A percentile compares a stretch with the other conserved stretches of the same genome.
Conservation (phyloP, 371 early-diverging fungal genomes). For the Synchytrium microbalum region DNA sequence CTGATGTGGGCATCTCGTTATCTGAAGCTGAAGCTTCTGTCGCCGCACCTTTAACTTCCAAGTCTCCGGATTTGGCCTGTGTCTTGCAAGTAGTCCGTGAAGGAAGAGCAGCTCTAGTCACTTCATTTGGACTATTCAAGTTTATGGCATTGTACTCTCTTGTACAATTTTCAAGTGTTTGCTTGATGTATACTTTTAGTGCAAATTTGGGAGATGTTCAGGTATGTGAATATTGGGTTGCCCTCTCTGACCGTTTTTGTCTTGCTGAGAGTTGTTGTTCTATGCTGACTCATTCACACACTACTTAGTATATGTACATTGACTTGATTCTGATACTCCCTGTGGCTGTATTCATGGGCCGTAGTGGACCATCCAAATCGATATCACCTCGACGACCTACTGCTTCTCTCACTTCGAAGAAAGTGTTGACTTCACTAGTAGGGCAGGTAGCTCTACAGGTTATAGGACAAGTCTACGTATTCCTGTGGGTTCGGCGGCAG, state of each 20-base stretch:
- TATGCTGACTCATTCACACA: too few species aligned
- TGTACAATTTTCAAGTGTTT: constrained; percentile 83
- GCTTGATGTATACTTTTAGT: constrained; percentile 75
- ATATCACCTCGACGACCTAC: constrained; percentile 80
- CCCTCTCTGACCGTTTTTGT: constrained; percentile 10
- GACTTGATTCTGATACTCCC: constrained; percentile 86
- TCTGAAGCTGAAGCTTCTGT: constrained; percentile 96
- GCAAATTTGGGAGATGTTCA: constrained; percentile 88
- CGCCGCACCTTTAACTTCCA: constrained; percentile 95
- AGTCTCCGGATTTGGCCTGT: constrained; percentile 80
- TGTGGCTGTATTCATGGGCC: constrained; percentile 81
- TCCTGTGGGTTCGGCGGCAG: constrained; percentile 59
- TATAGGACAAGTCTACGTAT: constrained; percentile 66
- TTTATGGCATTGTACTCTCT: constrained; percentile 71
- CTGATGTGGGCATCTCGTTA: constrained; percentile 96
- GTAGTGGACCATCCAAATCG: constrained; percentile 69
- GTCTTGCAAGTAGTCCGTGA: constrained; percentile 90
- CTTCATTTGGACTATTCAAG: constrained; percentile 96
- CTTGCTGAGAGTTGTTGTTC: too few species aligned
- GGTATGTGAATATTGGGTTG: too few species aligned
- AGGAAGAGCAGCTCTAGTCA: constrained; percentile 96
- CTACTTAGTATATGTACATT: constrained; percentile 78
- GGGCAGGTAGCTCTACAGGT: constrained; percentile 80
- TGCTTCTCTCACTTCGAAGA: constrained; percentile 81
- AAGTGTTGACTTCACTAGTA: constrained; percentile 80